These are phyloP conservation scores for Penicillium polonicum DNA, from an alignment of 2,329 filamentous ascomycete species.

Conservation along the genomic window DNA sequence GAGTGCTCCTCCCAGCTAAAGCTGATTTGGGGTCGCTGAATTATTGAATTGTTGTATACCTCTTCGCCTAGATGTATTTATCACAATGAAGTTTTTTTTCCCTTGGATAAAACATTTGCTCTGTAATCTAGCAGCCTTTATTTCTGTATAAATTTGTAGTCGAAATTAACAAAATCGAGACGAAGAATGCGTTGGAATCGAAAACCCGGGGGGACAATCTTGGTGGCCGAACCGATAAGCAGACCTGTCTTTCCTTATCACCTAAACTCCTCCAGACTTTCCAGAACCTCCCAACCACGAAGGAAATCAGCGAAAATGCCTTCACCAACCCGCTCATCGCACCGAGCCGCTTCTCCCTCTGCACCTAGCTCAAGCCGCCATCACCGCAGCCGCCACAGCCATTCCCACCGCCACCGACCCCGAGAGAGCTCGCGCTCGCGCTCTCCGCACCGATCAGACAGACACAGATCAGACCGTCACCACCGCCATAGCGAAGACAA, in stretches of 20 bases:
- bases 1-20: conserved; percentile 33
- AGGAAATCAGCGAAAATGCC: conserved; percentile 14
- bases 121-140: background rate
- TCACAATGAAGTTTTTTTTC: conserved; percentile 7
- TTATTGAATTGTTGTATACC: conserved; percentile 19
- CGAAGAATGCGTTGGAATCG: background rate
- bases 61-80: conserved; percentile 29
- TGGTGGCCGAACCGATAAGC: conserved; percentile 3
- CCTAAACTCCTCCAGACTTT: conserved; percentile 1
- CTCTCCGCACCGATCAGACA: conserved; percentile 36
- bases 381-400: conserved; percentile 20
- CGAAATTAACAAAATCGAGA: background rate
- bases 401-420: conserved; percentile 24
- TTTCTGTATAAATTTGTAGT: background rate
- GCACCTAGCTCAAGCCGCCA: conserved; percentile 13
- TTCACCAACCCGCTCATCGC: conserved; percentile 13
- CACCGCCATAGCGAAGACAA: conserved; percentile 38
- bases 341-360: conserved; percentile 5
- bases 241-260: conserved; percentile 2
- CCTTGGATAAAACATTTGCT: background rate
- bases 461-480: conserved; percentile 35
- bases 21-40: conserved; percentile 3
- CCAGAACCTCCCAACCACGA: background rate
- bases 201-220: background rate
- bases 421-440: conserved; percentile 34